Evolutionary conservation across 177 flowering plant genomes (phyloP).

Genomic region (Vitis hybrid): DNA sequence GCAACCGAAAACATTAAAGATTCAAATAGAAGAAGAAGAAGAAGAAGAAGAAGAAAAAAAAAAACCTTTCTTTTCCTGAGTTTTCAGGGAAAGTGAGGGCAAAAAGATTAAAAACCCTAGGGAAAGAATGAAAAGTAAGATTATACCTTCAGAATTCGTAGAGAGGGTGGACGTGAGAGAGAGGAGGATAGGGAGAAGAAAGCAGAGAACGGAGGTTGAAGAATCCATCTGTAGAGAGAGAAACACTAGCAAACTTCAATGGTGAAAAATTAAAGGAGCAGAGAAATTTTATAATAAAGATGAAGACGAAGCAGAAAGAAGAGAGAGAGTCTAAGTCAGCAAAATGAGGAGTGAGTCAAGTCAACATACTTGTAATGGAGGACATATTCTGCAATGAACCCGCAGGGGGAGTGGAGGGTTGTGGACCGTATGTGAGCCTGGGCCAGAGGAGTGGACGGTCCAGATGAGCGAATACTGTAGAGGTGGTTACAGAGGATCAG

Average conservation of each 20-base stretch:
- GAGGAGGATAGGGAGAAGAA: slow-evolving; percentile 10
- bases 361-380: too few species aligned
- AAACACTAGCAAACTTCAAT: too few species aligned
- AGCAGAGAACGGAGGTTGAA: background rate
- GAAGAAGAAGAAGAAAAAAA: background rate
- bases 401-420: too few species aligned
- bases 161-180: slow-evolving; percentile 29
- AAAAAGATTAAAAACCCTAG: background rate
- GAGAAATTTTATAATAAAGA: too few species aligned
- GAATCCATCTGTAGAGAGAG: too few species aligned
- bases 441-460: too few species aligned
- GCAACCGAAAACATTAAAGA: background rate
- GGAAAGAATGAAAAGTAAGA: background rate
- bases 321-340: background rate
- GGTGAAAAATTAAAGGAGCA: too few species aligned
- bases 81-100: background rate
- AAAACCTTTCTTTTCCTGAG: background rate
- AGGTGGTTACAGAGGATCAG: too few species aligned
- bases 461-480: too few species aligned
- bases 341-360: too few species aligned
- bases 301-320: background rate
- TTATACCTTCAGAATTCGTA: slow-evolving; percentile 58
- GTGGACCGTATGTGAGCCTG: too few species aligned
- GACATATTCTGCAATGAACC: too few species aligned
- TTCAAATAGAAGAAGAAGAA: slow-evolving; percentile 5